These are phyloP conservation scores for Astragalus membranaceus DNA, from an alignment of 306 rosid genomes.

Conservation along the genomic window DNA sequence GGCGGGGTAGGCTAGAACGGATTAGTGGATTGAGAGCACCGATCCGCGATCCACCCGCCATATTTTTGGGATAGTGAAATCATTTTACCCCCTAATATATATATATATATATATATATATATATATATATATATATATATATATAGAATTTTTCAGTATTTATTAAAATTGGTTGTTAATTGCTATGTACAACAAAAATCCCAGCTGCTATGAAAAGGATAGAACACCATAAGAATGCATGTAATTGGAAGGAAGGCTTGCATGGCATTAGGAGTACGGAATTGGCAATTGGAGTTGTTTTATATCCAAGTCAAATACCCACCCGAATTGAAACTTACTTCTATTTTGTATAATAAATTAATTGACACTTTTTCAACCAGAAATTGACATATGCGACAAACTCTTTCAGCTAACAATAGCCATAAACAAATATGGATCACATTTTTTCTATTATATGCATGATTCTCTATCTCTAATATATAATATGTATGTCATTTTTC, in stretches of 20 bases:
- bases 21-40: too few relatives aligned
- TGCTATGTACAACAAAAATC: neutral
- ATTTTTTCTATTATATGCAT: neutral
- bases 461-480: neutral
- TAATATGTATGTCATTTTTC: too few relatives aligned
- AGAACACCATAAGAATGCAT: slow-evolving; percentile 25
- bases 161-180: neutral
- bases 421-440: slow-evolving; percentile 1
- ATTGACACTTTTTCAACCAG: neutral
- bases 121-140: neutral
- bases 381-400: slow-evolving; percentile 17
- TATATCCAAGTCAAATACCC: slow-evolving; percentile 24
- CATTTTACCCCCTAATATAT: too few relatives aligned
- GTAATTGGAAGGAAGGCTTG: slow-evolving; percentile 4
- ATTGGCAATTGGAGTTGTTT: neutral
- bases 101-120: neutral
- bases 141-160: neutral
- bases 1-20: too few relatives aligned
- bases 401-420: slow-evolving; percentile 20
- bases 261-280: slow-evolving; percentile 23
- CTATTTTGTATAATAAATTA: slow-evolving; percentile 3
- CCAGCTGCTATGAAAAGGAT: slow-evolving; percentile 31
- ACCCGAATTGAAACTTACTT: slow-evolving; percentile 22
- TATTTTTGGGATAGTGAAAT: too few relatives aligned
- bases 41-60: too few relatives aligned